Conservation (phyloP, 192 early-diverging fungal genomes). For the Bifiguratus adelaidae region DNA sequence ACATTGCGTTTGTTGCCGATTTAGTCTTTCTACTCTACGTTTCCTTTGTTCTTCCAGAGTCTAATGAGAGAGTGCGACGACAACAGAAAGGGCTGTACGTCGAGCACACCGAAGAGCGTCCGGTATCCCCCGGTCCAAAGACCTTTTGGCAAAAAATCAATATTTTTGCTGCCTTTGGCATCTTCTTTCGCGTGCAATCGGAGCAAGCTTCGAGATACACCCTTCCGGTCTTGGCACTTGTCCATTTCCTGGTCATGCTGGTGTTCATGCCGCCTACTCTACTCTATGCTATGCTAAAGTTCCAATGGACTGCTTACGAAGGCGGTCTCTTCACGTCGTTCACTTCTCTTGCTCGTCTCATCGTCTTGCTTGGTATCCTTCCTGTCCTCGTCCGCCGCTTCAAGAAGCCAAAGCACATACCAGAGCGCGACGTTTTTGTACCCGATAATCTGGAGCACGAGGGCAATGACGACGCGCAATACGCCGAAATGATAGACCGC, state of each 20-base stretch:
- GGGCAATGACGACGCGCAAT: background rate
- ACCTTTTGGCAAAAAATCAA: slow-evolving; percentile 12
- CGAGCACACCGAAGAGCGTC: background rate
- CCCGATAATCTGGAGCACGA: background rate
- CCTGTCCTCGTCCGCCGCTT: slow-evolving; percentile 20
- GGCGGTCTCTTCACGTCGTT: slow-evolving; percentile 22
- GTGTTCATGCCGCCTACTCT: slow-evolving; percentile 10
- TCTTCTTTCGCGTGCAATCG: slow-evolving; percentile 5
- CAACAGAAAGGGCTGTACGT: background rate
- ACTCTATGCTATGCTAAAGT: slow-evolving; percentile 28
- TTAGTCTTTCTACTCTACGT: slow-evolving; percentile 1
- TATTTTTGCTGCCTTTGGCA: slow-evolving; percentile 14
- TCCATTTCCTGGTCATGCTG: slow-evolving; percentile 9
- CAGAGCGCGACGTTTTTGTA: background rate
- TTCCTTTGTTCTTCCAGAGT: slow-evolving; percentile 16
- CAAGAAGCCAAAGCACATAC: background rate
- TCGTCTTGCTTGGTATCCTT: slow-evolving; percentile 18
- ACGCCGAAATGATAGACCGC: slow-evolving; percentile 1
- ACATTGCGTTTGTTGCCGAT: background rate
- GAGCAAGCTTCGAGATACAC: slow-evolving; percentile 6
- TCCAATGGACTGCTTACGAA: slow-evolving; percentile 33
- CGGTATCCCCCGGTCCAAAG: background rate
- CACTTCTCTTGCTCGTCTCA: slow-evolving; percentile 7
- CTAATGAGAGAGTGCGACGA: slow-evolving; percentile 1
- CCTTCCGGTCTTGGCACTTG: slow-evolving; percentile 4